Conservation (phyloP, 805 yeast species). For the Debaryomyces prosopidis region DNA sequence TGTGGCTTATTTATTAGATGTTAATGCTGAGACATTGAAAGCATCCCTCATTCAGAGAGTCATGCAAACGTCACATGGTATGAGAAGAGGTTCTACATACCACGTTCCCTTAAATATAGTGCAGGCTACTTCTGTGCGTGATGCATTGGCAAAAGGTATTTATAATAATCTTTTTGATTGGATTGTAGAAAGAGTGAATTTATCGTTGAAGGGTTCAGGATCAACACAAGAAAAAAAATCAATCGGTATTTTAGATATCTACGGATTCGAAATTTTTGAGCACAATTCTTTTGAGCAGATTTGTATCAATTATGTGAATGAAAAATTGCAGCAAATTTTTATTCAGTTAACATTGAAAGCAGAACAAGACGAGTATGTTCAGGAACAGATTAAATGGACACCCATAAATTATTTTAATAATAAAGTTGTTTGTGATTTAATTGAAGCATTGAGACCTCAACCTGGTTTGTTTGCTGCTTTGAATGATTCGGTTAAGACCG, state of each 20-base stretch:
- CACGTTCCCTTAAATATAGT: conserved; percentile 90
- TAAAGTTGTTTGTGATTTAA: conserved; percentile 93
- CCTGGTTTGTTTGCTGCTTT: conserved; percentile 96
- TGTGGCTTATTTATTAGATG: conserved; percentile 88
- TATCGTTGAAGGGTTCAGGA: conserved; percentile 53
- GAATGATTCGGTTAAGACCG: conserved; percentile 96
- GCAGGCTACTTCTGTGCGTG: conserved; percentile 94
- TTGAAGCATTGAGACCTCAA: conserved; percentile 84
- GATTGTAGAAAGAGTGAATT: conserved; percentile 91
- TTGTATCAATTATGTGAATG: conserved; percentile 94
- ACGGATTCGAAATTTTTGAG: conserved; percentile 95
- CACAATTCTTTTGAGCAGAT: conserved; percentile 94
- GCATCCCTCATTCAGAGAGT: conserved; percentile 76
- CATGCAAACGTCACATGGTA: conserved; percentile 88
- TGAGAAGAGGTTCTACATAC: conserved; percentile 87
- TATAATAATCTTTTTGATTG: conserved; percentile 93
- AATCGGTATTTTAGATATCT: conserved; percentile 91
- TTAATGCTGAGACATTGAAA: conserved; percentile 63
- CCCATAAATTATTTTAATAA: conserved; percentile 96
- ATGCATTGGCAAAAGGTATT: conserved; percentile 92
- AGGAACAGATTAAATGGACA: conserved; percentile 95
- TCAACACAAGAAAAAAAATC: conserved; percentile 51
- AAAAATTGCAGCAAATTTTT: conserved; percentile 93
- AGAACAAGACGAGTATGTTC: conserved; percentile 96
- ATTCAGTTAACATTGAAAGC: conserved; percentile 94